phyloP scores from a whole-genome alignment of 805 yeast genomes.

The Sugiyamaella qingdaonensis region DNA sequence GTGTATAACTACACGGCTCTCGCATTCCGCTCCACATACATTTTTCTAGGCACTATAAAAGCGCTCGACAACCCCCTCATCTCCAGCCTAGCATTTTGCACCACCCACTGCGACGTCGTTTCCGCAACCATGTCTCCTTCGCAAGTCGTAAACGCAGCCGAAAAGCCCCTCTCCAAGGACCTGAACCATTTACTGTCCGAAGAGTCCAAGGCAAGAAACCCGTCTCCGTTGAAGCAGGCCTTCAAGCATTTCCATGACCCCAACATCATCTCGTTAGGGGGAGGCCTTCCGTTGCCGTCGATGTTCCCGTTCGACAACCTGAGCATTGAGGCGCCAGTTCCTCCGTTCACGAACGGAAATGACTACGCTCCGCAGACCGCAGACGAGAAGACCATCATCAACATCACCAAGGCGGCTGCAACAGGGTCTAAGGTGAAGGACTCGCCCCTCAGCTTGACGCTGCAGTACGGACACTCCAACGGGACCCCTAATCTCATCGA shows the following conservation, averaged over 20 bases:
- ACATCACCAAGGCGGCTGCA: constrained; percentile 39
- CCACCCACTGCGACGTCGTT: too few relatives aligned
- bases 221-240: constrained; percentile 79
- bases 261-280: constrained; percentile 82
- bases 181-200: constrained; percentile 68
- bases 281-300: constrained; percentile 88
- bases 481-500: constrained; percentile 70
- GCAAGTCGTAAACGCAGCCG: not conserved
- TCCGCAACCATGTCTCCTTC: not conserved
- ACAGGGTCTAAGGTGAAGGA: constrained; percentile 34
- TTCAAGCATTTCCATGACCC: constrained; percentile 74
- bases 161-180: constrained; percentile 51
- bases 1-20: too few relatives aligned
- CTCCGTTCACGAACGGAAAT: constrained; percentile 78
- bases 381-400: constrained; percentile 29
- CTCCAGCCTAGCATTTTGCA: not conserved
- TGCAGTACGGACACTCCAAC: constrained; percentile 85
- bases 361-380: constrained; percentile 20
- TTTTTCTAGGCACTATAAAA: not conserved
- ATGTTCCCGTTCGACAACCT: constrained; percentile 89
- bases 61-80: not conserved
- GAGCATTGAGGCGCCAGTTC: constrained; percentile 54
- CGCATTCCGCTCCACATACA: not conserved
- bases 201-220: constrained; percentile 71
- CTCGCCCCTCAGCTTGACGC: constrained; percentile 73